phyloP scores from a whole-genome alignment of 1,284 basidiomycete genomes.

The Coniferiporia sulphurascens region DNA sequence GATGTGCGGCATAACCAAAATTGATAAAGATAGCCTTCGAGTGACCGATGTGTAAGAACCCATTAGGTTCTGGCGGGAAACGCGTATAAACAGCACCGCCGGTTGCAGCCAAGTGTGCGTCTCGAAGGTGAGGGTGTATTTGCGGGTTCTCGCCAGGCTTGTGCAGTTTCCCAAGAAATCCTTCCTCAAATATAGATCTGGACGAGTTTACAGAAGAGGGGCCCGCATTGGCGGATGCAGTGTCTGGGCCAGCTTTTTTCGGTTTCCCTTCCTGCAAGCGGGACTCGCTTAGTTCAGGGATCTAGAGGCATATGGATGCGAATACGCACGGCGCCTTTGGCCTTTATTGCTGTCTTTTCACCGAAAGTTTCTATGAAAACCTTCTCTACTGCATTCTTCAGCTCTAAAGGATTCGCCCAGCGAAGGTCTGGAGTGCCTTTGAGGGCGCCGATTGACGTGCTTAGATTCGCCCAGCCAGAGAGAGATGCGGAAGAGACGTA shows the following conservation, averaged over 20 bases:
- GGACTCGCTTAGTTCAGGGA: neutral
- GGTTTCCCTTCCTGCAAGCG: slow-evolving; percentile 30
- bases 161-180: slow-evolving; percentile 91
- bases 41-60: slow-evolving; percentile 94
- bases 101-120: slow-evolving; percentile 80
- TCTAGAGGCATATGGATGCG: neutral
- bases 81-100: slow-evolving; percentile 89
- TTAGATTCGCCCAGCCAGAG: slow-evolving; percentile 72
- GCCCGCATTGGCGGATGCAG: slow-evolving; percentile 19
- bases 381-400: slow-evolving; percentile 84
- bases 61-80: slow-evolving; percentile 99
- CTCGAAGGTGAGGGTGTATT: slow-evolving; percentile 70
- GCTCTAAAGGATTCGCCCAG: slow-evolving; percentile 88
- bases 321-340: slow-evolving; percentile 62
- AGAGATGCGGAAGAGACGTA: slow-evolving; percentile 56
- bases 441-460: slow-evolving; percentile 65
- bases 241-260: slow-evolving; percentile 43
- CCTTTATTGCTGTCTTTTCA: slow-evolving; percentile 62
- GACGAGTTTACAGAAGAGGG: slow-evolving; percentile 36
- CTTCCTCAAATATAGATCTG: slow-evolving; percentile 87
- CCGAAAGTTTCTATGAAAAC: slow-evolving; percentile 78
- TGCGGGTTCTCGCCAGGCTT: slow-evolving; percentile 95
- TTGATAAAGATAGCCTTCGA: slow-evolving; percentile 98
- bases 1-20: slow-evolving; percentile 94
- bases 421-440: slow-evolving; percentile 68